These are phyloP conservation scores for Coemansia sp. DNA, from an alignment of 192 early-diverging fungal species.

Conservation along the genomic window DNA sequence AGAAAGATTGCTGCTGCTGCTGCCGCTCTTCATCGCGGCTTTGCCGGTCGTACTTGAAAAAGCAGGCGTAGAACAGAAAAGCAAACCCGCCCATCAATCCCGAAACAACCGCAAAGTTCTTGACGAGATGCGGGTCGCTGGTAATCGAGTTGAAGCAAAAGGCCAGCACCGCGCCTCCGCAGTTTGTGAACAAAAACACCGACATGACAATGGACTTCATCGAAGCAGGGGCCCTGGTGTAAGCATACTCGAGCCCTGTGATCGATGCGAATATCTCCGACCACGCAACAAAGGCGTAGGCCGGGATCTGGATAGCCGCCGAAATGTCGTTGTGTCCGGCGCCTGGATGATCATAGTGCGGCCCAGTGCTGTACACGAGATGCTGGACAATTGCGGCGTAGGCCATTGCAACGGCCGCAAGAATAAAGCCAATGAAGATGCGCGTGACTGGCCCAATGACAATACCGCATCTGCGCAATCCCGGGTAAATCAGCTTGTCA, in stretches of 20 bases:
- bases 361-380: constrained; percentile 59
- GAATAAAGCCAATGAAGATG: constrained; percentile 68
- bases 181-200: constrained; percentile 64
- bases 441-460: constrained; percentile 62
- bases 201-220: constrained; percentile 75
- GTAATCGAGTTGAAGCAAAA: constrained; percentile 62
- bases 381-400: constrained; percentile 65
- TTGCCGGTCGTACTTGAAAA: constrained; percentile 28
- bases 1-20: background rate
- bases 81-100: constrained; percentile 28
- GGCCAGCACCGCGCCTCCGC: constrained; percentile 57
- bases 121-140: constrained; percentile 58
- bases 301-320: constrained; percentile 59
- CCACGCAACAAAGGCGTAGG: constrained; percentile 62
- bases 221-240: constrained; percentile 61
- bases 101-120: constrained; percentile 21
- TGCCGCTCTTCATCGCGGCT: background rate
- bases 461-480: constrained; percentile 54
- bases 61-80: constrained; percentile 27
- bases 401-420: constrained; percentile 59
- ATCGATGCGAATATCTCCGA: constrained; percentile 73
- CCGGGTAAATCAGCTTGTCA: constrained; percentile 64
- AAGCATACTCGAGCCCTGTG: constrained; percentile 70
- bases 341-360: constrained; percentile 57
- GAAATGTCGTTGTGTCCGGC: constrained; percentile 58